Conservation (phyloP, 108 stramenopile genomes). For the Pinguiococcus pyrenoidosus region DNA sequence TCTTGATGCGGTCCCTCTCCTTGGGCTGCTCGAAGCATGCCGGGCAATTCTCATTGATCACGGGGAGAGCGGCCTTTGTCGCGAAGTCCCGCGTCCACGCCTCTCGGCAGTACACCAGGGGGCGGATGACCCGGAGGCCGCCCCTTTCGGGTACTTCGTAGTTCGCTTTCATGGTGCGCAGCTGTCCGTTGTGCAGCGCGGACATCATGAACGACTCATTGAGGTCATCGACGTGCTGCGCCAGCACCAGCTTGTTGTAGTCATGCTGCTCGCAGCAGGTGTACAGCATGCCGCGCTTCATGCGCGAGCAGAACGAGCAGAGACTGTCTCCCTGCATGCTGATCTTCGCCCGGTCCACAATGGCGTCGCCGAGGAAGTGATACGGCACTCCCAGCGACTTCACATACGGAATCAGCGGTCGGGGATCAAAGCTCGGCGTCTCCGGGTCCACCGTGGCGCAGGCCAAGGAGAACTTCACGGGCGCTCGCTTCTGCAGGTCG, state of each 20-base stretch:
- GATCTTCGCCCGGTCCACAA: constrained; percentile 66
- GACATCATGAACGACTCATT: constrained; percentile 96
- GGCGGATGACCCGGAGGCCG: constrained; percentile 86
- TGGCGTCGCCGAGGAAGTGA: constrained; percentile 76
- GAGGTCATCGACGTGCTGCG: constrained; percentile 92
- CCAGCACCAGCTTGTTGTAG: constrained; percentile 85
- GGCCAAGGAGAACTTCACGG: constrained; percentile 74
- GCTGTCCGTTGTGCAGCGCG: constrained; percentile 90
- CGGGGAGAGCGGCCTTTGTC: constrained; percentile 58
- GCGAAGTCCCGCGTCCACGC: constrained; percentile 67
- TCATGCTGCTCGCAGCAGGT: constrained; percentile 66
- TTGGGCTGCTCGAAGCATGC: constrained; percentile 99
- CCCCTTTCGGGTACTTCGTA: constrained; percentile 72
- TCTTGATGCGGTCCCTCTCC: constrained; percentile 89
- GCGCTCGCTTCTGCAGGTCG: constrained; percentile 65
- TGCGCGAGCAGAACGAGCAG: constrained; percentile 88
- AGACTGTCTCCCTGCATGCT: constrained; percentile 70
- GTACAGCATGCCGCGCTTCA: constrained; percentile 97
- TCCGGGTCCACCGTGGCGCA: constrained; percentile 87
- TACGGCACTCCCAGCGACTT: constrained; percentile 76
- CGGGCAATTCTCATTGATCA: constrained; percentile 99
- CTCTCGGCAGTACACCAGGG: constrained; percentile 85
- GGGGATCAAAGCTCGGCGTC: constrained; percentile 92
- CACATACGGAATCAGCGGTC: constrained; percentile 86
- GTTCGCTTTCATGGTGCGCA: constrained; percentile 91